A percentile compares a stretch with the other conserved stretches of the same genome.
These are phyloP conservation scores for Mycena pura DNA, from an alignment of 768 basidiomycete genomes.

Conservation along the genomic window DNA sequence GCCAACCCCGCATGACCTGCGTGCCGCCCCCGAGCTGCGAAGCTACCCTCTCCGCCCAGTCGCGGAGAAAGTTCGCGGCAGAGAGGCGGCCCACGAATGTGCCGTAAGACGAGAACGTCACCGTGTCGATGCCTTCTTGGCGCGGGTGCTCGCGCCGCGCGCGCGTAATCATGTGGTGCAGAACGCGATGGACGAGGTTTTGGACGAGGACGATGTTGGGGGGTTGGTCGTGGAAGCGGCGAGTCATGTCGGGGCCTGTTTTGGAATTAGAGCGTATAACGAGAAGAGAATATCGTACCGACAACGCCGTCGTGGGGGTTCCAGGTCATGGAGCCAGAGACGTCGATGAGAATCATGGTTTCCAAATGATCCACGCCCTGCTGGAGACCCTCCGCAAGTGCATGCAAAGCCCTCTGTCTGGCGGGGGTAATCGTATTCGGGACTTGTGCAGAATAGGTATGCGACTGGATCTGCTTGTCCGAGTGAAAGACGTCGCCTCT, in stretches of 20 bases:
- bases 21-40: constrained; percentile 4
- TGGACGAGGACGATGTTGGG: constrained; percentile 6
- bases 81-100: constrained; percentile 2
- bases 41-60: background rate
- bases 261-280: background rate
- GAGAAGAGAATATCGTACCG: constrained; percentile 2
- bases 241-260: background rate
- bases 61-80: background rate
- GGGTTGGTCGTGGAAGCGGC: constrained; percentile 2
- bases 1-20: background rate
- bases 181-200: constrained; percentile 6
- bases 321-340: constrained; percentile 8
- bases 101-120: background rate
- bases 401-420: constrained; percentile 1
- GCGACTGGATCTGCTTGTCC: constrained; percentile 2
- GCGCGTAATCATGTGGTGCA: constrained; percentile 6
- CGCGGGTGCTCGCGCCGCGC: constrained; percentile 2
- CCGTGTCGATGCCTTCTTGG: constrained; percentile 1
- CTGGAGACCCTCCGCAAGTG: background rate
- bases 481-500: constrained; percentile 6
- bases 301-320: background rate
- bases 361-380: background rate
- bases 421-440: constrained; percentile 1
- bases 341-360: constrained; percentile 8
- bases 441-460: background rate